phyloP scores from a whole-genome alignment of 192 early-diverging fungal species.

The Linnemannia elongata region DNA sequence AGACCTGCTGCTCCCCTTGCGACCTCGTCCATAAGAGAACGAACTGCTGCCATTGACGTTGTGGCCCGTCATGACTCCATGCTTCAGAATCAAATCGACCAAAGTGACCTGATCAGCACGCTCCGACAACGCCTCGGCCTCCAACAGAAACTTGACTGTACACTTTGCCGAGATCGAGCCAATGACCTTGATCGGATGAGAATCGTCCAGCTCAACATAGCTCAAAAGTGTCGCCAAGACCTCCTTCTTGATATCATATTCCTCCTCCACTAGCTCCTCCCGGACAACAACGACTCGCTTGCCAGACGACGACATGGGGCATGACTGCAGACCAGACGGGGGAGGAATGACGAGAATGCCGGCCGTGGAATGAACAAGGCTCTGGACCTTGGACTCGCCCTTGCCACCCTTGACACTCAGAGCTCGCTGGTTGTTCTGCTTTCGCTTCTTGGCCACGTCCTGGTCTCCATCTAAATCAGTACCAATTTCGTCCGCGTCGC shows the following conservation, averaged over 20 bases:
- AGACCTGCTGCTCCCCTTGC: slow-evolving; percentile 15
- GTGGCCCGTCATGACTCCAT: slow-evolving; percentile 44
- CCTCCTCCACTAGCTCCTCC: slow-evolving; percentile 35
- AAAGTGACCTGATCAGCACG: slow-evolving; percentile 18
- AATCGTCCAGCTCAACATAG: slow-evolving; percentile 47
- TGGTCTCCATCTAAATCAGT: background rate
- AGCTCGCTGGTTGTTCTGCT: slow-evolving; percentile 28
- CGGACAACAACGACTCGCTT: slow-evolving; percentile 41
- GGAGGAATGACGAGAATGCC: slow-evolving; percentile 44
- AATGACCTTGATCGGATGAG: slow-evolving; percentile 39
- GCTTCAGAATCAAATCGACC: slow-evolving; percentile 35
- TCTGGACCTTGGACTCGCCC: background rate
- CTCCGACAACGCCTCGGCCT: slow-evolving; percentile 22
- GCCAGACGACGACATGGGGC: background rate
- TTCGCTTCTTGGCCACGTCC: slow-evolving; percentile 29
- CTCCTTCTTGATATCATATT: slow-evolving; percentile 56
- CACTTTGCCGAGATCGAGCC: slow-evolving; percentile 49
- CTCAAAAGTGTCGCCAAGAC: slow-evolving; percentile 48
- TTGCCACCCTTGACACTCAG: slow-evolving; percentile 16
- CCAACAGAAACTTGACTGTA: slow-evolving; percentile 46
- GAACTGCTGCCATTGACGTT: background rate
- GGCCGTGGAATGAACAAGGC: slow-evolving; percentile 12
- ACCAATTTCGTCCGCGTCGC: background rate
- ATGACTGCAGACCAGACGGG: background rate
- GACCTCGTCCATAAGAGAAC: slow-evolving; percentile 24